Conservation (phyloP, 2,329 filamentous ascomycete genomes). For the Trichoderma sp. region DNA sequence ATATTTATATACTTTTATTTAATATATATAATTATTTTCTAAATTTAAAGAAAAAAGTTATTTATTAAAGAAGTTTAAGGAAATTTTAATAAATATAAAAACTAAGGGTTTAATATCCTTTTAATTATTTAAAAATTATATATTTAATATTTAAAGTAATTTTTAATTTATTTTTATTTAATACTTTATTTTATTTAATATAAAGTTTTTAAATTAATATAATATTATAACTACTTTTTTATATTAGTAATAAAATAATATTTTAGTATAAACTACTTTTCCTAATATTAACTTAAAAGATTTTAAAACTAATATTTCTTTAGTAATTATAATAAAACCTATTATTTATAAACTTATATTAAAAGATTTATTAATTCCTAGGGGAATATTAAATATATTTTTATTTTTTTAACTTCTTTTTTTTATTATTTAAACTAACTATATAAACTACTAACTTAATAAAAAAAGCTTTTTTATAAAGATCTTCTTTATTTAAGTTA, state of each 20-base stretch:
- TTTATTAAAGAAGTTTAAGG: background rate
- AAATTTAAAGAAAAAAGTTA: too few species aligned
- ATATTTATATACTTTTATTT: background rate
- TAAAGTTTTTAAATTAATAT: background rate
- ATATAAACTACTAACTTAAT: too few species aligned
- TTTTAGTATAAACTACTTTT: background rate
- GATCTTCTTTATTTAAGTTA: too few species aligned
- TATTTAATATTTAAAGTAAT: background rate
- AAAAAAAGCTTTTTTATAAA: too few species aligned
- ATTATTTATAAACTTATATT: too few species aligned
- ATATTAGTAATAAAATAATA: background rate
- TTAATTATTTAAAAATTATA: conserved; percentile 1
- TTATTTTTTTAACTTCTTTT: too few species aligned
- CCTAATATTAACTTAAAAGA: background rate
- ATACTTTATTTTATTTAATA: background rate
- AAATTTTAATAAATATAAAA: conserved; percentile 11
- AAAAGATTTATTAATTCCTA: too few species aligned
- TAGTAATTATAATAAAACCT: background rate
- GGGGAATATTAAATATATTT: too few species aligned
- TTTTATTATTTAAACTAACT: too few species aligned
- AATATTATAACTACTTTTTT: background rate
- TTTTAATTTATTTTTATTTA: background rate
- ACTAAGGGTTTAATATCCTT: background rate
- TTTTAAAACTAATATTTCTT: background rate
- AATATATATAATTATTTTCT: too few species aligned